A percentile compares a stretch with the other conserved stretches of the same genome.
phyloP scores from a whole-genome alignment of 2,329 filamentous ascomycete genomes.

The Didymella exigua region DNA sequence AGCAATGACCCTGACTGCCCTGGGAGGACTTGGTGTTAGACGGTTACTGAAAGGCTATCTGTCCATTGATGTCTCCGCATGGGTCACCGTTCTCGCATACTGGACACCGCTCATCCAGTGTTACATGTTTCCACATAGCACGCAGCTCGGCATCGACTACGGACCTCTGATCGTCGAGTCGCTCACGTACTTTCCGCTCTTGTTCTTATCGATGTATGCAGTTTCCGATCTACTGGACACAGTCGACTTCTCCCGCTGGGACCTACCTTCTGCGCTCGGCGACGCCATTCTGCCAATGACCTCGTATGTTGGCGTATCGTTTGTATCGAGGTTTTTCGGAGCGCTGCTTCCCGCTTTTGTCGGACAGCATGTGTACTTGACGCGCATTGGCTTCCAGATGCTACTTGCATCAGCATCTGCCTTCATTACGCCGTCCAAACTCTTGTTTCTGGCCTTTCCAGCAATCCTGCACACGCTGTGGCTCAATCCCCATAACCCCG shows the following conservation, averaged over 20 bases:
- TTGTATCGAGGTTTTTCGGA: constrained; percentile 51
- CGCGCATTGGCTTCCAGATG: constrained; percentile 74
- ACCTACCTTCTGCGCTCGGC: constrained; percentile 61
- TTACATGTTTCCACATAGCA: constrained; percentile 71
- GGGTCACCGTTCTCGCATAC: constrained; percentile 75
- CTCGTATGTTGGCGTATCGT: constrained; percentile 69
- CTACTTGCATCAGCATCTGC: constrained; percentile 69
- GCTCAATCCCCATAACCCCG: constrained; percentile 75
- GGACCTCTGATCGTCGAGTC: constrained; percentile 79
- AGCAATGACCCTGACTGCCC: constrained; percentile 69
- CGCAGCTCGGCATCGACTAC: constrained; percentile 66
- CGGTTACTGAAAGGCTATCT: constrained; percentile 59
- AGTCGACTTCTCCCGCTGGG: constrained; percentile 62
- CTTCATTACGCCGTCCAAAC: constrained; percentile 69
- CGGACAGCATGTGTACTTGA: constrained; percentile 68
- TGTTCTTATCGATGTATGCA: constrained; percentile 49
- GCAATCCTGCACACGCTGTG: constrained; percentile 73
- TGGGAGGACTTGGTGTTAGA: constrained; percentile 74
- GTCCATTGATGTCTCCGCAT: constrained; percentile 54
- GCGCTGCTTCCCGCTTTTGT: constrained; percentile 57
- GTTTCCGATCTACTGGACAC: constrained; percentile 63
- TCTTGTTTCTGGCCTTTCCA: constrained; percentile 70
- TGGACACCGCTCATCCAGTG: constrained; percentile 77
- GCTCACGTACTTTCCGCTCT: constrained; percentile 67
- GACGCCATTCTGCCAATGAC: constrained; percentile 70